A percentile compares a stretch with the other conserved stretches of the same genome.
phyloP scores from a whole-genome alignment of 2,329 filamentous ascomycete species.

The Teratosphaeria nubilosa region DNA sequence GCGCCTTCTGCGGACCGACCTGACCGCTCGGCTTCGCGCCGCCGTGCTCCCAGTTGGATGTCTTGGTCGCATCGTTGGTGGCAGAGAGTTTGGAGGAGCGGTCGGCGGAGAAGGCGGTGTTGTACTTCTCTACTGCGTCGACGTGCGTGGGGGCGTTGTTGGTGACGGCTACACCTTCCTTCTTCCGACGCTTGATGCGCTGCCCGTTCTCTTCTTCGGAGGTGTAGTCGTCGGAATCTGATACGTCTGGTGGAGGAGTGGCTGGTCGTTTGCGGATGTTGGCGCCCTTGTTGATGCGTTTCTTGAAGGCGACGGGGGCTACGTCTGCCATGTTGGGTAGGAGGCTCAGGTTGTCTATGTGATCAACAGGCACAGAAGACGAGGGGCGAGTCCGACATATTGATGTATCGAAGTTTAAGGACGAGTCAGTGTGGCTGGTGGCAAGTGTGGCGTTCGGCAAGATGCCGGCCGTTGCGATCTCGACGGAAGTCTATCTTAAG shows the following conservation, averaged over 20 bases:
- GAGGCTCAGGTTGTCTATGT: background rate
- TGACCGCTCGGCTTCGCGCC: slow-evolving; percentile 47
- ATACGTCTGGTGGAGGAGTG: slow-evolving; percentile 58
- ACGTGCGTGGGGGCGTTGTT: slow-evolving; percentile 46
- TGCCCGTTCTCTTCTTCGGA: slow-evolving; percentile 67
- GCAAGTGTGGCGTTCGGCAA: slow-evolving; percentile 1
- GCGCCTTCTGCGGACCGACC: slow-evolving; percentile 78
- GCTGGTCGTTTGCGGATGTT: slow-evolving; percentile 72
- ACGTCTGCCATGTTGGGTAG: slow-evolving; percentile 24
- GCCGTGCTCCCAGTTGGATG: slow-evolving; percentile 82
- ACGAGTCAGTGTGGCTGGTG: slow-evolving; percentile 3
- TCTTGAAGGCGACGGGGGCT: slow-evolving; percentile 63
- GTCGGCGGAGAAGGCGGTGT: slow-evolving; percentile 45
- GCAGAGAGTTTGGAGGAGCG: slow-evolving; percentile 52
- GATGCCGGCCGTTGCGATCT: background rate
- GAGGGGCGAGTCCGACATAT: background rate
- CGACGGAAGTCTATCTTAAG: background rate
- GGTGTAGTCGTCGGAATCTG: slow-evolving; percentile 46
- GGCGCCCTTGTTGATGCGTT: slow-evolving; percentile 65
- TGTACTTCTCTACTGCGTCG: slow-evolving; percentile 22
- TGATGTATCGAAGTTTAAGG: background rate
- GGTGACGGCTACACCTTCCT: slow-evolving; percentile 54
- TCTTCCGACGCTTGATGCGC: slow-evolving; percentile 69
- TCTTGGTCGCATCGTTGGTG: slow-evolving; percentile 81
- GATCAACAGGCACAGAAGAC: background rate